A percentile compares a stretch with the other conserved stretches of the same genome.
phyloP scores from a whole-genome alignment of 2,329 filamentous ascomycete species.

The Colletotrichum godetiae region DNA sequence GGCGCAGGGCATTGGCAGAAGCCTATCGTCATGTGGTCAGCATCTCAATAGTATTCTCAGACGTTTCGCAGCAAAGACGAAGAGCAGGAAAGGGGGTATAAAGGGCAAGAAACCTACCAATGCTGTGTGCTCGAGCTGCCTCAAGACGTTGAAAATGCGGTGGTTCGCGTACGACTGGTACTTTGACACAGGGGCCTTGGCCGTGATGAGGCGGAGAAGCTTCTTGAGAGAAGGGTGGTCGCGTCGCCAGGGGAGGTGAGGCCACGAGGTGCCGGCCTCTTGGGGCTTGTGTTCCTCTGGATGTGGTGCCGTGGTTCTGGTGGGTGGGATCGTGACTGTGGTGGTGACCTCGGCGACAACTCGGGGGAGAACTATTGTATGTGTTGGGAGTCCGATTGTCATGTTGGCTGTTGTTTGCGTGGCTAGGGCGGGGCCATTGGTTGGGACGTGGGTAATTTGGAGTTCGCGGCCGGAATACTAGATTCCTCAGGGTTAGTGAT shows the following conservation, averaged over 20 bases:
- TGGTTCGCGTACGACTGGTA: slow-evolving; percentile 26
- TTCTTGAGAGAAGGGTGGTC: slow-evolving; percentile 17
- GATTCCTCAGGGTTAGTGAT: not conserved
- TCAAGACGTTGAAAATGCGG: slow-evolving; percentile 20
- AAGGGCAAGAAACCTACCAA: not conserved
- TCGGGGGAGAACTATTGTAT: not conserved
- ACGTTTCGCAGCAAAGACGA: not conserved
- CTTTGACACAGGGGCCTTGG: slow-evolving; percentile 4
- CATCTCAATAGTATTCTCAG: not conserved
- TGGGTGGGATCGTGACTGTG: not conserved
- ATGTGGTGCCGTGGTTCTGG: not conserved
- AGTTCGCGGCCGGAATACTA: slow-evolving; percentile 19
- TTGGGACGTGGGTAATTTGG: slow-evolving; percentile 5
- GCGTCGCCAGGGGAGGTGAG: not conserved
- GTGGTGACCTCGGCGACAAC: not conserved
- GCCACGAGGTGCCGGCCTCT: not conserved
- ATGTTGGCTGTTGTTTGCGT: too few species aligned
- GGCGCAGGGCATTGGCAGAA: not conserved
- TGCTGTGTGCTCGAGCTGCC: not conserved
- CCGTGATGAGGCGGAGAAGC: slow-evolving; percentile 25
- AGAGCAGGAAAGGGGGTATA: not conserved
- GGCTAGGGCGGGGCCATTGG: not conserved
- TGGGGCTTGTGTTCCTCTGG: not conserved
- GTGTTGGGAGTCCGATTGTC: not conserved
- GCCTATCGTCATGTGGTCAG: not conserved